Conservation (phyloP, 2,329 filamentous ascomycete genomes). For the Monilinia laxa region DNA sequence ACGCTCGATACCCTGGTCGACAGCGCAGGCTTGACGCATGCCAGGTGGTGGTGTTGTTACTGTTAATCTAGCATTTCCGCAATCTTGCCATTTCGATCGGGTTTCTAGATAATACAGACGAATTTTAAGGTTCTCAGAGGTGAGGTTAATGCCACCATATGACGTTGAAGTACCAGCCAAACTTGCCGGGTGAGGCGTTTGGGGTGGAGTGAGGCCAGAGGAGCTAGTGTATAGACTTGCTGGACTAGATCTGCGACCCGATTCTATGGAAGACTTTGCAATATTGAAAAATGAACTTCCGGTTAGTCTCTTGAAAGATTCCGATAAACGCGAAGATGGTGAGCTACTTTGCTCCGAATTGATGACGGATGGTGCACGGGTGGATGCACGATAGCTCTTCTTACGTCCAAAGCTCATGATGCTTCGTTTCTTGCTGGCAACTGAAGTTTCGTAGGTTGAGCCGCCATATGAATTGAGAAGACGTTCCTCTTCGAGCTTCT, state of each 20-base stretch:
- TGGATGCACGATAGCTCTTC: conserved; percentile 55
- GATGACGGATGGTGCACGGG: conserved; percentile 53
- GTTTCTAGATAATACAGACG: conserved; percentile 78
- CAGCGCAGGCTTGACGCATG: conserved; percentile 57
- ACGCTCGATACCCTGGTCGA: conserved; percentile 73
- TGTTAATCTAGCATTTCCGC: conserved; percentile 79
- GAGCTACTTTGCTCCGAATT: conserved; percentile 74
- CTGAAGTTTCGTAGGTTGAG: conserved; percentile 46
- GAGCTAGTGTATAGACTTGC: conserved; percentile 47
- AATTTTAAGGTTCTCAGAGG: conserved; percentile 79
- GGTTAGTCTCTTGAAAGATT: conserved; percentile 68
- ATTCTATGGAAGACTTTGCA: conserved; percentile 71
- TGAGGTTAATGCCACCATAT: conserved; percentile 54
- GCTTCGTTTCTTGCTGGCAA: conserved; percentile 48
- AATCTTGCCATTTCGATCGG: conserved; percentile 83
- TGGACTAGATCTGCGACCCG: conserved; percentile 43
- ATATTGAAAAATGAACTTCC: conserved; percentile 77
- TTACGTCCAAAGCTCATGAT: conserved; percentile 46
- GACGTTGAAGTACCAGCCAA: conserved; percentile 33
- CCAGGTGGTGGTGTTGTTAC: conserved; percentile 73
- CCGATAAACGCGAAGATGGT: conserved; percentile 68
- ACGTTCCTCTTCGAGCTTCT: conserved; percentile 62
- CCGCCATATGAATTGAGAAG: conserved; percentile 69
- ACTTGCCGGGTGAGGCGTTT: conserved; percentile 31
- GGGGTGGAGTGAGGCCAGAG: conserved; percentile 41